phyloP scores from a whole-genome alignment of 495 filamentous ascomycete species.

The Annulohypoxylon stygium region DNA sequence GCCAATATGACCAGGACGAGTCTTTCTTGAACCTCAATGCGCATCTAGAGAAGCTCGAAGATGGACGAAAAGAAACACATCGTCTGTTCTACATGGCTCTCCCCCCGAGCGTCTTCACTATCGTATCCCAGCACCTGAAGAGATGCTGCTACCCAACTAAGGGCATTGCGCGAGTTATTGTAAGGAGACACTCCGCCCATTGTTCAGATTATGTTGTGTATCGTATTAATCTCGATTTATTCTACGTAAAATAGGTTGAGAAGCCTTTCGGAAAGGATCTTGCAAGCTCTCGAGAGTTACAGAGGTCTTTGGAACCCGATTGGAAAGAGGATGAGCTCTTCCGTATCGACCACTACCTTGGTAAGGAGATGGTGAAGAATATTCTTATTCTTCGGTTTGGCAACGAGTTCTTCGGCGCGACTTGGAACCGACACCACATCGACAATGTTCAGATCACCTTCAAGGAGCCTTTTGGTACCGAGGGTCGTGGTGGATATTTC shows the following conservation, averaged over 20 bases:
- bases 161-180: constrained; percentile 94
- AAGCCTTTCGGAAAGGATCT: constrained; percentile 99
- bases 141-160: constrained; percentile 92
- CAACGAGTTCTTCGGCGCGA: constrained; percentile 98
- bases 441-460: constrained; percentile 99
- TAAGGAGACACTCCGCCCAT: constrained; percentile 57
- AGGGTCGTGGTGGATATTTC: constrained; percentile 98
- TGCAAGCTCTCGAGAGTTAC: constrained; percentile 90
- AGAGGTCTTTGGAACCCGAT: constrained; percentile 94
- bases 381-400: constrained; percentile 98
- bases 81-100: constrained; percentile 99
- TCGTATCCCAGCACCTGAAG: constrained; percentile 97
- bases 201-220: not conserved
- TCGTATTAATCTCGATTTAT: constrained; percentile 32
- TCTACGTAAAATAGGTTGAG: constrained; percentile 78
- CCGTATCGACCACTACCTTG: constrained; percentile 99
- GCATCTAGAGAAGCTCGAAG: constrained; percentile 90
- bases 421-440: constrained; percentile 99
- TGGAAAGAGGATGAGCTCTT: constrained; percentile 99
- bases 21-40: constrained; percentile 89
- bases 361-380: constrained; percentile 99
- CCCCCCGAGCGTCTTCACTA: constrained; percentile 96
- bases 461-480: constrained; percentile 99
- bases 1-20: constrained; percentile 97
- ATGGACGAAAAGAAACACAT: constrained; percentile 84